Percentiles rank a stretch among this genome's conserved stretches.
phyloP scores from a whole-genome alignment of 345 rosid genomes.

The Adansonia digitata region DNA sequence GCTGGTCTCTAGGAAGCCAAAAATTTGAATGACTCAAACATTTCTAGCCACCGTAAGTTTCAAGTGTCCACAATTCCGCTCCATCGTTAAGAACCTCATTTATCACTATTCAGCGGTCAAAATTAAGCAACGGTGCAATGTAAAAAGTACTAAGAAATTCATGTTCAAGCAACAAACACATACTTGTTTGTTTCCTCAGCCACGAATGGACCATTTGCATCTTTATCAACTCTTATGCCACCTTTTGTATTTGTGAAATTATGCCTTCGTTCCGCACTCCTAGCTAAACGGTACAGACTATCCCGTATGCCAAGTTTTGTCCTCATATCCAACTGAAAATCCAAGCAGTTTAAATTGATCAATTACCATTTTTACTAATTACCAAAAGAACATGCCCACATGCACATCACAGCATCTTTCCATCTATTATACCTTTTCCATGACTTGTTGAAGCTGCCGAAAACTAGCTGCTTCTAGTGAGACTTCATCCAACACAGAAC shows the following conservation, averaged over 20 bases:
- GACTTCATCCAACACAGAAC: conserved; percentile 63
- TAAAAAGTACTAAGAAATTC: background rate
- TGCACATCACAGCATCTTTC: background rate
- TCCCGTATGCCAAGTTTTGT: conserved; percentile 91
- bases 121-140: background rate
- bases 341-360: conserved; percentile 14
- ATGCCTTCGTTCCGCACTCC: conserved; percentile 85
- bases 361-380: conserved; percentile 9
- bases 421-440: conserved; percentile 48
- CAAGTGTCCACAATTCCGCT: background rate
- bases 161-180: conserved; percentile 10
- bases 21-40: background rate
- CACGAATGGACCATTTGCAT: conserved; percentile 26
- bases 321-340: conserved; percentile 74
- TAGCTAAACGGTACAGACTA: conserved; percentile 84
- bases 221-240: conserved; percentile 37
- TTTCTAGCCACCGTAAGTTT: background rate
- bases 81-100: background rate
- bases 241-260: conserved; percentile 36
- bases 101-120: background rate
- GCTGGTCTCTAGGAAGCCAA: background rate
- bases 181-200: conserved; percentile 67
- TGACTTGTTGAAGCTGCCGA: conserved; percentile 74
- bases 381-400: background rate
- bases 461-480: conserved; percentile 76